These are phyloP conservation scores for Penicillium herquei DNA, from an alignment of 495 filamentous ascomycete genomes.

Conservation along the genomic window DNA sequence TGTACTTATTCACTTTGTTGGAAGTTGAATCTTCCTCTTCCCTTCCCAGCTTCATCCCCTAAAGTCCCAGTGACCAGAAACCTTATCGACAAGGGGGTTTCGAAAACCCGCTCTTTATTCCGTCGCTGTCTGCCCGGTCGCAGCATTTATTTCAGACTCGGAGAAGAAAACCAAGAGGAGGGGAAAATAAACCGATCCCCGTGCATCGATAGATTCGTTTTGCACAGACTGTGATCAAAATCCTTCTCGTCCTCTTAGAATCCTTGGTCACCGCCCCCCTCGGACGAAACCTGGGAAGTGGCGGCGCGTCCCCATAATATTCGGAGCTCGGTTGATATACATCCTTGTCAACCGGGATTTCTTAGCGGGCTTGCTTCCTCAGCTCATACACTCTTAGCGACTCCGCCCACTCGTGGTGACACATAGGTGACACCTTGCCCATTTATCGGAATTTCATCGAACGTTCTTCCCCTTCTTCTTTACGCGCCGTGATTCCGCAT, in stretches of 20 bases:
- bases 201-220: too few species aligned
- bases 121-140: conserved; percentile 33
- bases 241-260: conserved; percentile 3
- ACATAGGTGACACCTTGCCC: not conserved
- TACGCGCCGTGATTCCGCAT: conserved; percentile 71
- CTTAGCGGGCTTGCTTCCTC: not conserved
- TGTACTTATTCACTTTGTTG: conserved; percentile 5
- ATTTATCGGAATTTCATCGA: not conserved
- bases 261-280: conserved; percentile 1
- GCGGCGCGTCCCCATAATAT: conserved; percentile 18
- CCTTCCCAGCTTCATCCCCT: not conserved
- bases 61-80: conserved; percentile 23
- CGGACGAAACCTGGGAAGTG: conserved; percentile 7
- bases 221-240: conserved; percentile 16
- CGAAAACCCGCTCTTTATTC: conserved; percentile 16
- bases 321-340: conserved; percentile 12
- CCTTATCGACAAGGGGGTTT: conserved; percentile 15
- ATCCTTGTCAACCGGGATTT: not conserved
- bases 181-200: not conserved
- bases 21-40: conserved; percentile 22
- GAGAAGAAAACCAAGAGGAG: not conserved
- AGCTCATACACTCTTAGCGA: not conserved
- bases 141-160: conserved; percentile 4
- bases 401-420: conserved; percentile 3
- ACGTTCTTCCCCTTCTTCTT: not conserved